phyloP scores from a whole-genome alignment of 192 early-diverging fungal genomes.

The Backusella psychrophila region DNA sequence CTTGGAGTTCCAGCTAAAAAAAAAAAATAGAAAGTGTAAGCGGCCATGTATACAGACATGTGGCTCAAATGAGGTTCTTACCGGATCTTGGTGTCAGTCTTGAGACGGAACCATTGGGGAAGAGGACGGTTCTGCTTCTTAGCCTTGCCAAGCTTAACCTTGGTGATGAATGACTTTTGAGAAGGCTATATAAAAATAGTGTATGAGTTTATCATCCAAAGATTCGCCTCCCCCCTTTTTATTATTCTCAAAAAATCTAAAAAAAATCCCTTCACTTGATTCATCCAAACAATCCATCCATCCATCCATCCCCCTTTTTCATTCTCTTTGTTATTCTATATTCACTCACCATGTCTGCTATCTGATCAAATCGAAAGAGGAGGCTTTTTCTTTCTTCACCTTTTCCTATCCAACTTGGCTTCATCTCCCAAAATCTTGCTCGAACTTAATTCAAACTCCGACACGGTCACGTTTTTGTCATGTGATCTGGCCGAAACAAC shows the following conservation, averaged over 20 bases:
- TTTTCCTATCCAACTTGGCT: background rate
- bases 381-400: slow-evolving; percentile 2
- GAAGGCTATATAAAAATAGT: slow-evolving; percentile 65
- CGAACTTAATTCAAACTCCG: background rate
- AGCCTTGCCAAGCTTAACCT: slow-evolving; percentile 99
- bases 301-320: slow-evolving; percentile 28
- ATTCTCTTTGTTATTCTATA: background rate
- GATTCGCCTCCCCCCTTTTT: too few species aligned
- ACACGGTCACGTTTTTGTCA: background rate
- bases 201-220: background rate
- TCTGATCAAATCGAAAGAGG: background rate
- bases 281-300: slow-evolving; percentile 16
- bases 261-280: slow-evolving; percentile 25
- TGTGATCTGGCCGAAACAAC: too few species aligned
- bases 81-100: slow-evolving; percentile 92
- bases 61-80: slow-evolving; percentile 18
- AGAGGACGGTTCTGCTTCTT: slow-evolving; percentile 98
- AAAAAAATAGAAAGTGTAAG: background rate
- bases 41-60: too few species aligned
- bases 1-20: slow-evolving; percentile 94
- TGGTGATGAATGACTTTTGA: slow-evolving; percentile 96
- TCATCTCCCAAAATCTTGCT: background rate
- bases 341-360: slow-evolving; percentile 2
- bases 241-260: background rate
- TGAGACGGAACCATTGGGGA: slow-evolving; percentile 96